These are phyloP conservation scores for Gossypium stocksii DNA, from an alignment of 345 rosid species.

Conservation along the genomic window DNA sequence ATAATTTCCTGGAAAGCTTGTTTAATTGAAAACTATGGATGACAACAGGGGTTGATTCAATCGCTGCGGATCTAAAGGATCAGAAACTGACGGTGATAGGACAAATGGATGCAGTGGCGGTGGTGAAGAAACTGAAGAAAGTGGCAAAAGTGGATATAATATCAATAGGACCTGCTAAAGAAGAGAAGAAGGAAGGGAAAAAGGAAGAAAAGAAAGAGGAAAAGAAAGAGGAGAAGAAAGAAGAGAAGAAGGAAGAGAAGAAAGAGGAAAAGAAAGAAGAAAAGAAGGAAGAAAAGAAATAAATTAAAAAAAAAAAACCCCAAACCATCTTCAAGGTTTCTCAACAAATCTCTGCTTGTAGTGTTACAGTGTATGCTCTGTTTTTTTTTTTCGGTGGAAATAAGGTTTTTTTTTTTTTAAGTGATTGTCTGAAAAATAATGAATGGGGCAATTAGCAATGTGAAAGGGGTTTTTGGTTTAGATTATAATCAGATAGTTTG, in stretches of 20 bases:
- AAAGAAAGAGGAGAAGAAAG: slow-evolving; percentile 32
- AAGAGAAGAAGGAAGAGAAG: slow-evolving; percentile 42
- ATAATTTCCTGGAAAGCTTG: background rate
- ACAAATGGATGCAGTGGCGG: slow-evolving; percentile 77
- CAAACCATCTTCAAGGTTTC: background rate
- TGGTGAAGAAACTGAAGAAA: slow-evolving; percentile 82
- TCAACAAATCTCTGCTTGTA: background rate
- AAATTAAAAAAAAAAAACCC: background rate
- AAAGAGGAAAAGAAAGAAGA: slow-evolving; percentile 50
- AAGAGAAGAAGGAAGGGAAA: slow-evolving; percentile 45
- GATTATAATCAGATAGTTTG: background rate
- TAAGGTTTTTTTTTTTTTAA: background rate
- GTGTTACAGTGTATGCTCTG: background rate
- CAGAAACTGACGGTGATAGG: slow-evolving; percentile 90
- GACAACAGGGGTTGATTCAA: slow-evolving; percentile 83
- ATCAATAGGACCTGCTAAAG: slow-evolving; percentile 88
- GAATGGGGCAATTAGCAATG: background rate
- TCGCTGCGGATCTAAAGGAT: slow-evolving; percentile 80
- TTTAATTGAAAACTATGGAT: background rate
- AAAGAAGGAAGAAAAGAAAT: slow-evolving; percentile 39
- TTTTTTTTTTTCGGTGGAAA: background rate
- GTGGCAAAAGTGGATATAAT: slow-evolving; percentile 88
- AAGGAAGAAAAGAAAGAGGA: slow-evolving; percentile 68
- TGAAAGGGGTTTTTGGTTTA: background rate
- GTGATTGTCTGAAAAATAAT: background rate